phyloP scores from a whole-genome alignment of 2,329 filamentous ascomycete species.

The Aspergillus piperis region DNA sequence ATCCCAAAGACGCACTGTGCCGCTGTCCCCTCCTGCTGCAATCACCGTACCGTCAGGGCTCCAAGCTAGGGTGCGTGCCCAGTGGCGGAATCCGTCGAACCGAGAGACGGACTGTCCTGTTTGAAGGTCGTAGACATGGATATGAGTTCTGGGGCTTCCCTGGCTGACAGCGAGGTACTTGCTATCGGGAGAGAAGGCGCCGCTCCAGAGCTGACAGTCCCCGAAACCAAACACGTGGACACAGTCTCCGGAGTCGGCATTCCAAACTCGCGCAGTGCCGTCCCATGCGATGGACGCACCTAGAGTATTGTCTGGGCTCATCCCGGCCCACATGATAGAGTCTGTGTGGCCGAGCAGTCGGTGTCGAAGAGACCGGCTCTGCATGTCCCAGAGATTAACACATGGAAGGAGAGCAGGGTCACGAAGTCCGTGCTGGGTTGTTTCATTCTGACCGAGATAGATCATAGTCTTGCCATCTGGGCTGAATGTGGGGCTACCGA shows the following conservation, averaged over 20 bases:
- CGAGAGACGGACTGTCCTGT: not conserved
- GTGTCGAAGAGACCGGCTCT: conserved; percentile 6
- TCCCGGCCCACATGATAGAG: conserved; percentile 11
- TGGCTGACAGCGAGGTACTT: conserved; percentile 13
- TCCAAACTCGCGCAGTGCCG: conserved; percentile 13
- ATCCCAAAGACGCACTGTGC: conserved; percentile 10
- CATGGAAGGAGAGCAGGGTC: not conserved
- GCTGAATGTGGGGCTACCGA: conserved; percentile 1
- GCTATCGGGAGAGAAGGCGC: conserved; percentile 14
- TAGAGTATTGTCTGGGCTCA: conserved; percentile 10
- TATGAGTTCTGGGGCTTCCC: conserved; percentile 3
- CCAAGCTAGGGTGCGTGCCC: conserved; percentile 8
- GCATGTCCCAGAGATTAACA: conserved; percentile 14
- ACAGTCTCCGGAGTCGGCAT: conserved; percentile 9
- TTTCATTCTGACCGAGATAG: conserved; percentile 8
- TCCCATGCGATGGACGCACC: conserved; percentile 13
- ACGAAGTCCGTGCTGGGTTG: too few species aligned
- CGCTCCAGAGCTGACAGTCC: conserved; percentile 8
- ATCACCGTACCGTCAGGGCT: conserved; percentile 13
- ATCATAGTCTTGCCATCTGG: conserved; percentile 11
- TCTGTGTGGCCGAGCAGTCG: conserved; percentile 14
- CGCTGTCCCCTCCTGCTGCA: not conserved
- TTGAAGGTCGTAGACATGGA: conserved; percentile 11
- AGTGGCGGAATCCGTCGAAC: not conserved
- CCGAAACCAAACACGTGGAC: conserved; percentile 9